phyloP scores from a whole-genome alignment of 192 early-diverging fungal genomes.

The Blastocladiella britannica region DNA sequence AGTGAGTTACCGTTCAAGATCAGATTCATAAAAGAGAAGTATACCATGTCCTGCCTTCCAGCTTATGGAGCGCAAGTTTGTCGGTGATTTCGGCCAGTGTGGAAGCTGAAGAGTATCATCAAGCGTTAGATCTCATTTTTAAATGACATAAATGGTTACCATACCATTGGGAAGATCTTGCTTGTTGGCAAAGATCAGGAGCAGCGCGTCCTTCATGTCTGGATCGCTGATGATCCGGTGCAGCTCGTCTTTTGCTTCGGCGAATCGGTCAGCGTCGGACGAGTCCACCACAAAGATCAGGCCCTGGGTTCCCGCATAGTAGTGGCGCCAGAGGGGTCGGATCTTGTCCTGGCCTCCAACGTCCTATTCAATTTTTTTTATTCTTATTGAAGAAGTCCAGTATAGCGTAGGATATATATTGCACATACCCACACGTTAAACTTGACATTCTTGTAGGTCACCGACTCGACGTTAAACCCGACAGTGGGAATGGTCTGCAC shows the following conservation, averaged over 20 bases:
- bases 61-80: constrained; percentile 57
- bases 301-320: constrained; percentile 65
- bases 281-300: constrained; percentile 78
- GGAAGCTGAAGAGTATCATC: too few relatives aligned
- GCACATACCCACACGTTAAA: constrained; percentile 48
- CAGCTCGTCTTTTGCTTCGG: constrained; percentile 63
- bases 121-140: too few relatives aligned
- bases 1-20: too few relatives aligned
- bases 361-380: constrained; percentile 21
- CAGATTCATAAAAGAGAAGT: too few relatives aligned
- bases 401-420: neutral
- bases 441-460: constrained; percentile 69
- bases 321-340: constrained; percentile 66
- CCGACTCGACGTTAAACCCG: constrained; percentile 72
- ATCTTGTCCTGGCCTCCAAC: constrained; percentile 86
- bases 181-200: constrained; percentile 70
- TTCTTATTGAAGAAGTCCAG: neutral
- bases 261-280: constrained; percentile 66
- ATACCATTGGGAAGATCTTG: constrained; percentile 44
- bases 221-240: constrained; percentile 60
- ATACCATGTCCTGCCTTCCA: constrained; percentile 84
- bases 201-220: constrained; percentile 63
- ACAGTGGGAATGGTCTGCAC: constrained; percentile 31
- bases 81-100: constrained; percentile 86
- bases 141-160: too few relatives aligned